Evolutionary conservation across 495 filamentous ascomycete genomes (phyloP), one percentile per base, ranked within the genome.

Genomic region (Penicillium alfredii): DNA sequence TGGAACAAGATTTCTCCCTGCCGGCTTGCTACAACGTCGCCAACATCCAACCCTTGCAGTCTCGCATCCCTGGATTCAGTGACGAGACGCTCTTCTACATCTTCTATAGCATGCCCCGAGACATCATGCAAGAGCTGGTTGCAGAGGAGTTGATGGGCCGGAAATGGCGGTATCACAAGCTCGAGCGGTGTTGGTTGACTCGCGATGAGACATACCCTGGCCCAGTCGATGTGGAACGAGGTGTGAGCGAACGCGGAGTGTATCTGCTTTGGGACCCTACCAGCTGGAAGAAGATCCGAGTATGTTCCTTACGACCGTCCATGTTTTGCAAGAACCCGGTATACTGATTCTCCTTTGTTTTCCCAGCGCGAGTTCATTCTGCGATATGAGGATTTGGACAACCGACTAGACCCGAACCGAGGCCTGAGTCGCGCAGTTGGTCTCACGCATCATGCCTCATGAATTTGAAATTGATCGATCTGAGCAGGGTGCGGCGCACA

Each of bases 31-130:
- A 96, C 56, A 79, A 73, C 30, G 89, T 96, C 14, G 80, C 77
- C 45, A 96, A 94, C 49, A 82, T 93, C 19, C 85, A 88, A 48
- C 76, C 79, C 10, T 69, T 94, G 12, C 77, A 86, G 29, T 74
- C 77, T 33, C 84, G 89, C 45, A 84, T 94, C 29, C 68, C 72
- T 10, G 84, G 79, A 35, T 93, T 95, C 65, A 83, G 82, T 44
- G 86, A 94, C 40, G 89, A 96, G 56, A 93, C 88, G 0, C 69
- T 96, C 36, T 88, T 96, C 58, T 88, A 82, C 68, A 92, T 96
- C 44, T 96, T 96, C 70, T 96, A 94, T 66, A 86, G 81, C 61
- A 83, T 84, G 62, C 85, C 88, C 2, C 68, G 79, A 20, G 88
- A 94, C 53, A 71, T 84, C 41, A 76, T 88, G 61, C 89, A 96